Conservation (phyloP, 2,329 filamentous ascomycete species). For the Diplodia seriata region DNA sequence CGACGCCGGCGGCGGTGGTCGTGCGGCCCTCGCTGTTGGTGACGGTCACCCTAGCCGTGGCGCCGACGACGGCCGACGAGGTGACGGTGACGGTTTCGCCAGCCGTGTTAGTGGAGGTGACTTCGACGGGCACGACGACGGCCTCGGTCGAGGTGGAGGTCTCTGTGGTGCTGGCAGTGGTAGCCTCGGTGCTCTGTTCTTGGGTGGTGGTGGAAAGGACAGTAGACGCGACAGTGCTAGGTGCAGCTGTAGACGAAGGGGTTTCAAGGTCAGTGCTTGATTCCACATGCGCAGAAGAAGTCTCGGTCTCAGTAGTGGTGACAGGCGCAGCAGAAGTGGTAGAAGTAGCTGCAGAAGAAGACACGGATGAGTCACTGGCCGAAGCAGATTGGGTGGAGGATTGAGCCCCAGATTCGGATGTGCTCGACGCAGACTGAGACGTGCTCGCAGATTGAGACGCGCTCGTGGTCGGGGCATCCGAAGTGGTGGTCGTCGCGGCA, state of each 20-base stretch:
- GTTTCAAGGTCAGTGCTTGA: conserved; percentile 21
- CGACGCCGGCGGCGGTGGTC: conserved; percentile 48
- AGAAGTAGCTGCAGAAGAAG: conserved; percentile 32
- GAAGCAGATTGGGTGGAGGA: conserved; percentile 26
- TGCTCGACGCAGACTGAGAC: conserved; percentile 31
- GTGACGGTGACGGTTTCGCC: conserved; percentile 49
- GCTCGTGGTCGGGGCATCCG: conserved; percentile 21
- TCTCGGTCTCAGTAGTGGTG: conserved; percentile 38
- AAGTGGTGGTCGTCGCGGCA: conserved; percentile 22
- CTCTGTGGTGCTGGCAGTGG: conserved; percentile 10
- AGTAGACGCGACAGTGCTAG: conserved; percentile 26
- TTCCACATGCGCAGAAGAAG: conserved; percentile 23
- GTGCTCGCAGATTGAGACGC: conserved; percentile 14
- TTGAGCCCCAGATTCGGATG: conserved; percentile 31
- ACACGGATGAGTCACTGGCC: conserved; percentile 26
- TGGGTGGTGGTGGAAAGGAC: conserved; percentile 17
- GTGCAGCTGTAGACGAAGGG: conserved; percentile 26
- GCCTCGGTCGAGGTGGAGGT: conserved; percentile 33
- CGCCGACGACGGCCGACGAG: conserved; percentile 50
- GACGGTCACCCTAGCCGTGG: conserved; percentile 49
- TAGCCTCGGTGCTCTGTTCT: conserved; percentile 12
- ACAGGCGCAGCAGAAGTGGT: conserved; percentile 37
- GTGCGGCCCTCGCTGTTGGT: conserved; percentile 50
- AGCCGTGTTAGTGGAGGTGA: conserved; percentile 48
- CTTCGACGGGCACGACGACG: conserved; percentile 50